A percentile compares a stretch with the other conserved stretches of the same genome.
Conservation (phyloP, 805 yeast species). For the Brettanomyces custersianus region DNA sequence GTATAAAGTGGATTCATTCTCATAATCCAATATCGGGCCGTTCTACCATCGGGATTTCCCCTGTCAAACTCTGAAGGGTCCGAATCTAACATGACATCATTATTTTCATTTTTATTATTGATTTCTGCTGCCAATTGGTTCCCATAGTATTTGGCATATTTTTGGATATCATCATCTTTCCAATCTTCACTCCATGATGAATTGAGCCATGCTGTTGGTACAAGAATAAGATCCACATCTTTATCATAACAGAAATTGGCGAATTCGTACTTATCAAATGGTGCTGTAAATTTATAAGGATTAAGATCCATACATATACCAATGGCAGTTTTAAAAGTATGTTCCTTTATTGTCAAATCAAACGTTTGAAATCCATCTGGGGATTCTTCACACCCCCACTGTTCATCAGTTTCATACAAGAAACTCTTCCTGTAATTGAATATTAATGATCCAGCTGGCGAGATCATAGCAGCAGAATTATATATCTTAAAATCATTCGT, state of each 20-base stretch:
- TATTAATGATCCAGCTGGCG: conserved; percentile 47
- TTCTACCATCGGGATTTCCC: conserved; percentile 15
- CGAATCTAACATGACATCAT: conserved; percentile 5
- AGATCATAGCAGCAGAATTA: conserved; percentile 64
- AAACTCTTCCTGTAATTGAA: conserved; percentile 70
- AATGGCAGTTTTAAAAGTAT: conserved; percentile 37
- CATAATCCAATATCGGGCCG: conserved; percentile 55
- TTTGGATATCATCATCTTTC: conserved; percentile 11
- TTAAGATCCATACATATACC: conserved; percentile 95
- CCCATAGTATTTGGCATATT: conserved; percentile 12
- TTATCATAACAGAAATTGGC: conserved; percentile 41
- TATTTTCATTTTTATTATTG: conserved; percentile 6
- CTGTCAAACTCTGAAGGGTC: conserved; percentile 4
- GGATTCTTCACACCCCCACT: conserved; percentile 71
- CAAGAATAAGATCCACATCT: conserved; percentile 46
- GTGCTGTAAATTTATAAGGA: conserved; percentile 77
- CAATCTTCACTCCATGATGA: conserved; percentile 31
- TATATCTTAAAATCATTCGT: conserved; percentile 28
- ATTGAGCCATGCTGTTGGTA: conserved; percentile 83
- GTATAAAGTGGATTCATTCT: conserved; percentile 35
- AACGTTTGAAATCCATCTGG: conserved; percentile 50
- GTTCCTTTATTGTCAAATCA: conserved; percentile 28
- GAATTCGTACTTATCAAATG: conserved; percentile 69
- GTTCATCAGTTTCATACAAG: conserved; percentile 68
- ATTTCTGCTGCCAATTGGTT: conserved; percentile 10